phyloP scores from a whole-genome alignment of 768 basidiomycete genomes.

The Fomitopsis serialis region DNA sequence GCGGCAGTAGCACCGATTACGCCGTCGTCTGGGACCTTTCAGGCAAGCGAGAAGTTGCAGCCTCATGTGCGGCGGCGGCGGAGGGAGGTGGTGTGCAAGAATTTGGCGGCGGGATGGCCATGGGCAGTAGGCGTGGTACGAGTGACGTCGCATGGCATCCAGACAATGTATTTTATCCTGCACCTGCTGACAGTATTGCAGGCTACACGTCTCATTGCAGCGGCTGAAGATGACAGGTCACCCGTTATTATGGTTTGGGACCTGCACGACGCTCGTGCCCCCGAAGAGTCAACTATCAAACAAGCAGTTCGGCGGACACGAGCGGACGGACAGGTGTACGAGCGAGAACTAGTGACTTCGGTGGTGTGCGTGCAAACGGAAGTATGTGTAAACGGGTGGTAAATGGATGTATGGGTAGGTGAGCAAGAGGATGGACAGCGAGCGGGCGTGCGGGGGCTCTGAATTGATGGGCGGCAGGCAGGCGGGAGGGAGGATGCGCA shows the following conservation, averaged over 20 bases:
- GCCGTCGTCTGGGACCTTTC: constrained; percentile 97
- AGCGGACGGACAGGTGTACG: too few relatives aligned
- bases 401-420: too few relatives aligned
- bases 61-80: constrained; percentile 83
- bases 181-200: constrained; percentile 29
- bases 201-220: constrained; percentile 93
- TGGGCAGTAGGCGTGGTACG: constrained; percentile 87
- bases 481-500: too few relatives aligned
- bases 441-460: too few relatives aligned
- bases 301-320: too few relatives aligned
- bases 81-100: constrained; percentile 51
- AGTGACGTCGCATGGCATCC: constrained; percentile 99
- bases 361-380: too few relatives aligned
- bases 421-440: too few relatives aligned
- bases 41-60: constrained; percentile 90
- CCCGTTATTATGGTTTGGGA: constrained; percentile 99
- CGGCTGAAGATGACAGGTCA: constrained; percentile 93
- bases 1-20: constrained; percentile 93
- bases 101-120: constrained; percentile 53
- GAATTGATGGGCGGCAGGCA: too few relatives aligned
- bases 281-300: constrained; percentile 81
- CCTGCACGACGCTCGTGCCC: constrained; percentile 94
- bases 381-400: too few relatives aligned
- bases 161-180: constrained; percentile 56
- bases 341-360: too few relatives aligned